A percentile compares a stretch with the other conserved stretches of the same genome.
Conservation (phyloP, 2,329 filamentous ascomycete genomes). For the Hymenoscyphus occultus region DNA sequence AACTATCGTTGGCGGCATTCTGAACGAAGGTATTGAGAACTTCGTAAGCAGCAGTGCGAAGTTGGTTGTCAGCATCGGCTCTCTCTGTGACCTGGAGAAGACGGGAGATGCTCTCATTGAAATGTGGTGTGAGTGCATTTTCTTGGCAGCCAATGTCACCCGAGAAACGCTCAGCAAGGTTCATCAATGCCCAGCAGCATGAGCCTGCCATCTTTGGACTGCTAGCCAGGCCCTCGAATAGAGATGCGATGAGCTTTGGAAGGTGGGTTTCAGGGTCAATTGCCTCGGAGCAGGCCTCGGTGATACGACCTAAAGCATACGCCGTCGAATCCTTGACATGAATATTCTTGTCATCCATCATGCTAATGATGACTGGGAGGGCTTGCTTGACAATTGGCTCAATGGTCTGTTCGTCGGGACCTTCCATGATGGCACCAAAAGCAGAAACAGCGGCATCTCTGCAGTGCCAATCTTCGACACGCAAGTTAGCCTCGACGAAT, state of each 20-base stretch:
- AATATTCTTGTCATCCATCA: constrained; percentile 86
- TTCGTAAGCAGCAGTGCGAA: constrained; percentile 94
- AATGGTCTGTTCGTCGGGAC: constrained; percentile 86
- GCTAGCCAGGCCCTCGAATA: constrained; percentile 86
- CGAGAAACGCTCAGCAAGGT: constrained; percentile 91
- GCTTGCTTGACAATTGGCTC: constrained; percentile 96
- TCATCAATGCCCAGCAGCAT: constrained; percentile 99
- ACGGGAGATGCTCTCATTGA: constrained; percentile 85
- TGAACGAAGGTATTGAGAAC: constrained; percentile 93
- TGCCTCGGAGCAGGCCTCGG: constrained; percentile 85
- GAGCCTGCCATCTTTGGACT: constrained; percentile 96
- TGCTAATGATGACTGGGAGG: constrained; percentile 80
- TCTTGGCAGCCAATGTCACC: constrained; percentile 73
- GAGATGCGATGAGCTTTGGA: constrained; percentile 77
- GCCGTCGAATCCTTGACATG: constrained; percentile 95
- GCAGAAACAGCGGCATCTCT: constrained; percentile 95
- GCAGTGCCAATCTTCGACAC: constrained; percentile 89
- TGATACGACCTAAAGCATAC: constrained; percentile 93
- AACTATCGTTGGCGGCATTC: constrained; percentile 83
- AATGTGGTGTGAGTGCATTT: constrained; percentile 87
- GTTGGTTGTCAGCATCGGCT: constrained; percentile 76
- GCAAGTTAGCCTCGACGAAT: constrained; percentile 90
- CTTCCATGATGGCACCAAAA: constrained; percentile 98
- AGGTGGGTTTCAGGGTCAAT: constrained; percentile 85
- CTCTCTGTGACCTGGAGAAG: constrained; percentile 83